Percentiles rank a stretch among this genome's conserved stretches.
Evolutionary conservation across 768 basidiomycete species (phyloP).

Genomic region (Amanita brunnescens): DNA sequence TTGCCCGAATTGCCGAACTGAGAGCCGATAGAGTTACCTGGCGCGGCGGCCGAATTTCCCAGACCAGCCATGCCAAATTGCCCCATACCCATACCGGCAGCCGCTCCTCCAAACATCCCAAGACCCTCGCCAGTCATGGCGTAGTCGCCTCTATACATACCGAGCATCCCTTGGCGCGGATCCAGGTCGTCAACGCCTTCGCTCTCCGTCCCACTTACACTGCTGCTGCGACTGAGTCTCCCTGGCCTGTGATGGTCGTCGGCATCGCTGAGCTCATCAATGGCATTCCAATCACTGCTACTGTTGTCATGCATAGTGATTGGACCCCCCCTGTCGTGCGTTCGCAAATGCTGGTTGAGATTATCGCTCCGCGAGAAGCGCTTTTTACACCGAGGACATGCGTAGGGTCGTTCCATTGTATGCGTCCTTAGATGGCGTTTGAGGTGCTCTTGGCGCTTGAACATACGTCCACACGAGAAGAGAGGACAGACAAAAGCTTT

Average conservation of each 20-base stretch:
- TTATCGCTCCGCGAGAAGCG: slow-evolving; percentile 87
- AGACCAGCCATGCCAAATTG: background rate
- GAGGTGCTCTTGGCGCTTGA: slow-evolving; percentile 90
- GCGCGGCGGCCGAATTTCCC: background rate
- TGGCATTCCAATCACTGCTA: slow-evolving; percentile 3
- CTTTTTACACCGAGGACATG: slow-evolving; percentile 67
- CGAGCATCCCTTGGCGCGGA: slow-evolving; percentile 26
- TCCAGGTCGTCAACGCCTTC: slow-evolving; percentile 4
- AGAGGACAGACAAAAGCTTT: slow-evolving; percentile 79
- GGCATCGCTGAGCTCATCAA: slow-evolving; percentile 6
- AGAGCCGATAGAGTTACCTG: background rate
- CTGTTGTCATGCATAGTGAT: slow-evolving; percentile 6
- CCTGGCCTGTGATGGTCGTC: background rate
- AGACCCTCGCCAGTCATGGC: slow-evolving; percentile 25
- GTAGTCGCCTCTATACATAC: slow-evolving; percentile 48
- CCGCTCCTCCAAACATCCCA: slow-evolving; percentile 11
- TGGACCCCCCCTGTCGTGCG: slow-evolving; percentile 47
- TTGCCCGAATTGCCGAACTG: slow-evolving; percentile 1
- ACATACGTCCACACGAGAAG: slow-evolving; percentile 73
- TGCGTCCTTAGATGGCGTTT: slow-evolving; percentile 84
- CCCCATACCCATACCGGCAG: slow-evolving; percentile 8
- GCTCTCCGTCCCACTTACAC: slow-evolving; percentile 8
- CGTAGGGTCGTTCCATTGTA: slow-evolving; percentile 81
- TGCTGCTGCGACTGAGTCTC: slow-evolving; percentile 7
- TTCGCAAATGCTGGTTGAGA: slow-evolving; percentile 77